These are phyloP conservation scores for Cokeromyces recurvatus DNA, from an alignment of 371 early-diverging fungal genomes.

Conservation along the genomic window DNA sequence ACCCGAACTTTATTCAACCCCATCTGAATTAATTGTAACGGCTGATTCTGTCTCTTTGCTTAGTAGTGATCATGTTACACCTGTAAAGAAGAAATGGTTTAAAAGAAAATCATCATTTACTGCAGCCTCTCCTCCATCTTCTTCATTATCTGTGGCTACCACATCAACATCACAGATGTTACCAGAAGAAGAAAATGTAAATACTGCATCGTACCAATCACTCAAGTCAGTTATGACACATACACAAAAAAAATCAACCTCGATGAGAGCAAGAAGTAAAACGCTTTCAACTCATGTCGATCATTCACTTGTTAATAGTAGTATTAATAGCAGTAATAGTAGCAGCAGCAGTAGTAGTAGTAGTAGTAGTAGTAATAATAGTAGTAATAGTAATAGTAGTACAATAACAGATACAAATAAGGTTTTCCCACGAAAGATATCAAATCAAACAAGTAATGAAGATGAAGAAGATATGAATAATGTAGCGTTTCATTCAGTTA, in stretches of 20 bases:
- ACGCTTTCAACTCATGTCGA: conserved; percentile 7
- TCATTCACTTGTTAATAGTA: conserved; percentile 9
- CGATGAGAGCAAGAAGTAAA: conserved; percentile 1
- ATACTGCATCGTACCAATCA: conserved; percentile 16
- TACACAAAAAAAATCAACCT: background rate
- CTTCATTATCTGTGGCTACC: no score
- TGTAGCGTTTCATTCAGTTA: conserved; percentile 10
- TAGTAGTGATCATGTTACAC: conserved; percentile 2
- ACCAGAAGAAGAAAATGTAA: no score
- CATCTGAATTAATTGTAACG: conserved; percentile 17
- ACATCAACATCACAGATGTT: no score
- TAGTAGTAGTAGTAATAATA: no score
- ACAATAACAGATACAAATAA: no score
- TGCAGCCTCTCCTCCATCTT: background rate
- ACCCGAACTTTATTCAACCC: conserved; percentile 18
- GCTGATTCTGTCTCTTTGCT: conserved; percentile 14
- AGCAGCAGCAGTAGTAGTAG: no score
- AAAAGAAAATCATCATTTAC: background rate
- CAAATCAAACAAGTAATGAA: background rate
- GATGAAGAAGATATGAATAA: background rate
- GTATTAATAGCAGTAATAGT: no score
- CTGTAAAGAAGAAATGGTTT: conserved; percentile 14
- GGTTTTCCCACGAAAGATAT: conserved; percentile 1
- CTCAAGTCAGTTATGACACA: conserved; percentile 14
- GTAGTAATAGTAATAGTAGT: background rate